Base-by-base conservation (phyloP, 2,329 filamentous ascomycete species). In the Cordyceps cicadae region DNA sequence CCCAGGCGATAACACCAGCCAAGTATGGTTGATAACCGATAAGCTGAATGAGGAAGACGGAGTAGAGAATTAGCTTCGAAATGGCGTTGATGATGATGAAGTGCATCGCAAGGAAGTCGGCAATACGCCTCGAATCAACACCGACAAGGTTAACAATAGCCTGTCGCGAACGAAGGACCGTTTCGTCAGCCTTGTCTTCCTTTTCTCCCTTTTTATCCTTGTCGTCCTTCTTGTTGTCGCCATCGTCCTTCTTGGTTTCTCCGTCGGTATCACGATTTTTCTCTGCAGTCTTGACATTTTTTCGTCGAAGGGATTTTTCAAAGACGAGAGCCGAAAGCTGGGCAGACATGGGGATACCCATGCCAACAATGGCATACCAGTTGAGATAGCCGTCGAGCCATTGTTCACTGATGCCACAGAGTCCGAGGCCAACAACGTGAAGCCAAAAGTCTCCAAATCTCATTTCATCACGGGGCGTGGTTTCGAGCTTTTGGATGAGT, bases 91-190 rank as follows among this genome's bases (percentile, higher is more conserved):
- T 76, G 65, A 92, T 85, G 57, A 86, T 75, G 68, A 85, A 84
- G 65, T 88, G 86, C 68, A 80, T 88, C 5, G 82, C 77, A n/a
- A 79, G 77, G 68, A 91, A 90, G 59, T 89, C 84, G 0, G 87
- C 77, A 48, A 93, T 79, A 45, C 88, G 83, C 64, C 85, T 84
- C 8, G 84, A 78, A 70, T 93, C 89, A 12, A 92, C 85, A n/a
- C 87, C 88, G 51, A 92, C 86, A 41, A 92, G 77, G 70, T 92
- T 93, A 60, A 92, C 86, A 4, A 87, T 88, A 60, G 82, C 86
- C 72, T 93, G 89, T 63, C 81, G 79, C 29, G 82, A 81, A 59
- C 76, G 74, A 50, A 74, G 64, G 11, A 71, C 71, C 45, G 66
- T 69, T 21, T 68, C 65, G 14, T 68, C 66, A 9, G 71, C 71